Evolutionary conservation across 768 basidiomycete species (phyloP).

Genomic region (Kwoniella mangroviensis): DNA sequence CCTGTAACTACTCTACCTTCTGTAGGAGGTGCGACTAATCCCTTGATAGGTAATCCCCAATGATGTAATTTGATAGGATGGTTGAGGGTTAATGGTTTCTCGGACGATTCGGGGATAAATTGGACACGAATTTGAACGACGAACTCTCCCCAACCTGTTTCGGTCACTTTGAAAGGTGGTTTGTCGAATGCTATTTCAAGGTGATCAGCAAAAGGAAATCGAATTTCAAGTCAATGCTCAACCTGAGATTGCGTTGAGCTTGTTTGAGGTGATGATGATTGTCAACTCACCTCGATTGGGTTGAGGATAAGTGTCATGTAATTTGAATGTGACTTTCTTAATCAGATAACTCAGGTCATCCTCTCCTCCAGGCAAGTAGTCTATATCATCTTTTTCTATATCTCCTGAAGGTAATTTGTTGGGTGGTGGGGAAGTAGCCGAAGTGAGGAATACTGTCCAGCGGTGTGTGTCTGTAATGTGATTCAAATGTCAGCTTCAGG

Average conservation of each 20-base stretch:
- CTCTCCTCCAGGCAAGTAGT: constrained; percentile 68
- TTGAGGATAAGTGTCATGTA: constrained; percentile 94
- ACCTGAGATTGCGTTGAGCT: too few relatives aligned
- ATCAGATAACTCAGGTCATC: constrained; percentile 91
- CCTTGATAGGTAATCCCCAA: constrained; percentile 52
- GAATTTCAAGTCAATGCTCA: neutral
- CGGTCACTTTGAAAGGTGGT: constrained; percentile 90
- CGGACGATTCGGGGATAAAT: constrained; percentile 84
- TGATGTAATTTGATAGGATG: constrained; percentile 89
- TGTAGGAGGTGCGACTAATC: constrained; percentile 58
- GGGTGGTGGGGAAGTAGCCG: constrained; percentile 68
- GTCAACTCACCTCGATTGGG: constrained; percentile 77
- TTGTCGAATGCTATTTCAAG: constrained; percentile 75
- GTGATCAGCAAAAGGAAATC: neutral
- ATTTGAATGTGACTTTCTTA: constrained; percentile 93
- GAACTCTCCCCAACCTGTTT: constrained; percentile 99
- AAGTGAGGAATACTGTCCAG: constrained; percentile 95
- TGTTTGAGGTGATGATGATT: too few relatives aligned
- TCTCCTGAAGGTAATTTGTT: constrained; percentile 6
- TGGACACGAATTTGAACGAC: constrained; percentile 90
- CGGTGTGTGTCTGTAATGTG: constrained; percentile 68
- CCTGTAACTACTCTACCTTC: constrained; percentile 55
- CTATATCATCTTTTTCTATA: constrained; percentile 62
- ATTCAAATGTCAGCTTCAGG: too few relatives aligned
- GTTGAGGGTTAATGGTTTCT: constrained; percentile 83